Conservation (phyloP, 2,329 filamentous ascomycete genomes). For the Pyrenophora graminea region DNA sequence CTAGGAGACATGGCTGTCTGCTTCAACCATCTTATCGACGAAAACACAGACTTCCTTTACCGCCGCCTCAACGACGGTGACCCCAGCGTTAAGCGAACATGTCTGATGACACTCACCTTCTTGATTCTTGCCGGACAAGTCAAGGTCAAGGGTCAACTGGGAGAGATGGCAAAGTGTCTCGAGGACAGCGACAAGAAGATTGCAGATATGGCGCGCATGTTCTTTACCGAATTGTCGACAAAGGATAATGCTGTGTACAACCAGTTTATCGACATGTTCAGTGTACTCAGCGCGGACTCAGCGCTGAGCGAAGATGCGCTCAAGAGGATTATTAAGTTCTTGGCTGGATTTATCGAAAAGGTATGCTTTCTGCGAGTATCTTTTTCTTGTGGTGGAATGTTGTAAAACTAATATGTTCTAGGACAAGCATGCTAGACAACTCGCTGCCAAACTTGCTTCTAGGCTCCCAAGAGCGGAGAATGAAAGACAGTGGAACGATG, state of each 20-base stretch:
- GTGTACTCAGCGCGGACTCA: constrained; percentile 80
- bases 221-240: constrained; percentile 95
- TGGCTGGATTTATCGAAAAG: constrained; percentile 97
- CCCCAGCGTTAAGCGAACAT: constrained; percentile 91
- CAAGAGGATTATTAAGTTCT: constrained; percentile 84
- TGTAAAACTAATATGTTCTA: constrained; percentile 43
- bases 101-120: constrained; percentile 97
- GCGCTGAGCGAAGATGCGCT: constrained; percentile 83
- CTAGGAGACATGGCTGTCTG: constrained; percentile 99
- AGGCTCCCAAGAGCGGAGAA: constrained; percentile 83
- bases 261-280: constrained; percentile 99
- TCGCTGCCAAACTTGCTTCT: constrained; percentile 89
- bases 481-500: constrained; percentile 96
- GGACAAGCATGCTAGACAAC: constrained; percentile 96
- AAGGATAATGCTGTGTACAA: constrained; percentile 99
- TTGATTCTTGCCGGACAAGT: constrained; percentile 95
- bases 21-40: constrained; percentile 98
- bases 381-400: neutral
- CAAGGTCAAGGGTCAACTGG: constrained; percentile 98
- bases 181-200: constrained; percentile 96
- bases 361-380: constrained; percentile 53
- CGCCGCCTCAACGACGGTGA: constrained; percentile 87
- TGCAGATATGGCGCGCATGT: constrained; percentile 92
- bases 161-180: constrained; percentile 98
- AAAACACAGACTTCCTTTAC: constrained; percentile 98